Evolutionary conservation across 495 filamentous ascomycete species (phyloP).

Genomic region (Lasiosphaeria hispida): DNA sequence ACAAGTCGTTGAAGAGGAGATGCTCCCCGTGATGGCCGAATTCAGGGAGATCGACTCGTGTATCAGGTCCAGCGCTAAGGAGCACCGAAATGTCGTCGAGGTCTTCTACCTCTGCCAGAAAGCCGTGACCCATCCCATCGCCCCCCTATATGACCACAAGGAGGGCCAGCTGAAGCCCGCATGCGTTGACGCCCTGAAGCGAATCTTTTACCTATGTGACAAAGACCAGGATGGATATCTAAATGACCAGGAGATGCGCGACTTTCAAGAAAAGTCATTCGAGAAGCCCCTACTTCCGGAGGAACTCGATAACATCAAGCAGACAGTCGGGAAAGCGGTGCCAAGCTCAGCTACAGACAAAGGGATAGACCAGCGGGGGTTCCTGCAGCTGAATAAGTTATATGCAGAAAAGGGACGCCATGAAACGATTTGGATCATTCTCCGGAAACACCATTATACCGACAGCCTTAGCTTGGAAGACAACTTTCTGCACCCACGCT

Average conservation of each 20-base stretch:
- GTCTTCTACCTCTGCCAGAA: constrained; percentile 97
- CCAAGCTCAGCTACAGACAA: constrained; percentile 62
- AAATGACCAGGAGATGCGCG: constrained; percentile 83
- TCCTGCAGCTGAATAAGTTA: constrained; percentile 86
- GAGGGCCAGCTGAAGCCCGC: constrained; percentile 85
- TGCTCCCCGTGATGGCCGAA: constrained; percentile 97
- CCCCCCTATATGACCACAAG: constrained; percentile 93
- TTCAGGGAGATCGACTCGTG: constrained; percentile 99
- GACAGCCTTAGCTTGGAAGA: constrained; percentile 89
- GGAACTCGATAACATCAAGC: constrained; percentile 86
- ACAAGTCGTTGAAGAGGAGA: constrained; percentile 90
- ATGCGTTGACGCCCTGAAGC: constrained; percentile 76
- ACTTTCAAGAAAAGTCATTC: constrained; percentile 89
- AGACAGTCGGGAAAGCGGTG: constrained; percentile 66
- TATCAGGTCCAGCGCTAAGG: constrained; percentile 89
- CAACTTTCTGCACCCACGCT: constrained; percentile 85
- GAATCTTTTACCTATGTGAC: constrained; percentile 94
- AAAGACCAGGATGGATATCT: constrained; percentile 94
- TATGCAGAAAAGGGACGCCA: constrained; percentile 98
- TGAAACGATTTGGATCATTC: constrained; percentile 95
- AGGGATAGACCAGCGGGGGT: constrained; percentile 78
- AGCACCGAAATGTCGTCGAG: constrained; percentile 94
- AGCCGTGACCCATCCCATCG: constrained; percentile 96
- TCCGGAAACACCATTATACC: constrained; percentile 94
- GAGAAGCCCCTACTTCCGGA: constrained; percentile 73